These are phyloP conservation scores for Lablab purpureus DNA, from an alignment of 306 rosid species.

Conservation along the genomic window DNA sequence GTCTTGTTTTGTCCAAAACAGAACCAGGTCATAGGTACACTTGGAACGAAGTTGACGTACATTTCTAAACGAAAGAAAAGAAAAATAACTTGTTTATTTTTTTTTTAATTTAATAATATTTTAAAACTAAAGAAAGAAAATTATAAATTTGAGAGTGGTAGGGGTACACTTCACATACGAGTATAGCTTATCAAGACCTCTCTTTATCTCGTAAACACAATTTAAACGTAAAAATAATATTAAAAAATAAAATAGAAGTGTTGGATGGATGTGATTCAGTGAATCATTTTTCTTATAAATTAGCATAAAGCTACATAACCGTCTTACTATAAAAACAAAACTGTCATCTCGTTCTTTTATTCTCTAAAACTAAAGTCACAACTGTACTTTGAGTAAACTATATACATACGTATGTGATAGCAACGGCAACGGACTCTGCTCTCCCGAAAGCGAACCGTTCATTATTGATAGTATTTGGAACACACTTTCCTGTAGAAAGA, in stretches of 20 bases:
- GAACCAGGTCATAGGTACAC: neutral
- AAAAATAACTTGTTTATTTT: neutral
- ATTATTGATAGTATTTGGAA: constrained; percentile 8
- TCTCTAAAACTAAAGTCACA: neutral
- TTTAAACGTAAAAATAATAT: too few relatives aligned
- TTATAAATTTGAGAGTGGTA: too few relatives aligned
- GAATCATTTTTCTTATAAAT: too few relatives aligned
- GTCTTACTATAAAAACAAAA: neutral
- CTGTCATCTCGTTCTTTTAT: neutral
- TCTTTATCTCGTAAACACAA: too few relatives aligned
- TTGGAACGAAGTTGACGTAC: neutral
- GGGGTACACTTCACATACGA: too few relatives aligned
- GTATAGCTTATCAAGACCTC: too few relatives aligned
- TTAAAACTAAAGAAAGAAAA: neutral
- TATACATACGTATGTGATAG: constrained; percentile 29
- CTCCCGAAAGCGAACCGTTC: constrained; percentile 28
- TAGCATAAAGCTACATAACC: neutral
- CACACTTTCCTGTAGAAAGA: constrained; percentile 14
- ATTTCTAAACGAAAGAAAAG: neutral
- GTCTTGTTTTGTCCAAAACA: too few relatives aligned
- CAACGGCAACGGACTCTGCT: constrained; percentile 29
- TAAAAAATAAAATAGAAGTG: too few relatives aligned
- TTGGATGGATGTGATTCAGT: too few relatives aligned
- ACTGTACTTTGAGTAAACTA: neutral
- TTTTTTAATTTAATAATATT: neutral